Evolutionary conservation across 352 stramenopile genomes (phyloP).

Genomic region (Globisporangium polare): DNA sequence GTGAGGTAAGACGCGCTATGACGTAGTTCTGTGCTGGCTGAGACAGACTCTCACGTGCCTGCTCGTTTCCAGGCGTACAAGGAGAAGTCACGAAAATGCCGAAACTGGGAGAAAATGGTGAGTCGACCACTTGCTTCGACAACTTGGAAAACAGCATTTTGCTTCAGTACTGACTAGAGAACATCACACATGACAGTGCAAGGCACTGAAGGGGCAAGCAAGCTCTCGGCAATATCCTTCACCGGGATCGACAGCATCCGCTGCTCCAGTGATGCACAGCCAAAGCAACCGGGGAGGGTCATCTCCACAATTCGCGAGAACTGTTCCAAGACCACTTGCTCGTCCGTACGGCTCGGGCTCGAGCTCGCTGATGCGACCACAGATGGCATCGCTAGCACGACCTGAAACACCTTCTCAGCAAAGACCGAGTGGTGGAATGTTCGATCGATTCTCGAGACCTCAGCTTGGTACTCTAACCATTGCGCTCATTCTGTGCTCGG

Average conservation of each 20-base stretch:
- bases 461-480: slow-evolving; percentile 33
- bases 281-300: slow-evolving; percentile 29
- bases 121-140: not conserved
- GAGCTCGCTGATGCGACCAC: slow-evolving; percentile 20
- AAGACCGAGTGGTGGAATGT: slow-evolving; percentile 44
- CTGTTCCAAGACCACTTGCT: slow-evolving; percentile 34
- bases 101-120: slow-evolving; percentile 89
- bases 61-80: slow-evolving; percentile 63
- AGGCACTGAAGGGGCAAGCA: slow-evolving; percentile 57
- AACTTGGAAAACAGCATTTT: not conserved
- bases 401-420: slow-evolving; percentile 43
- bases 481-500: not conserved
- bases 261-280: slow-evolving; percentile 21
- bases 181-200: slow-evolving; percentile 41
- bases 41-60: not conserved
- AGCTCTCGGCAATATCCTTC: slow-evolving; percentile 53
- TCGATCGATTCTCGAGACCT: slow-evolving; percentile 62
- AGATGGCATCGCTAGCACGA: slow-evolving; percentile 20
- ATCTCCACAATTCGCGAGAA: slow-evolving; percentile 43
- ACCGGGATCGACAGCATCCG: slow-evolving; percentile 48
- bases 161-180: not conserved
- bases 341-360: slow-evolving; percentile 23
- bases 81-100: slow-evolving; percentile 81
- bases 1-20: slow-evolving; percentile 36
- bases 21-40: not conserved